phyloP scores from a whole-genome alignment of 1,284 basidiomycete species.

The Tilletia caries region DNA sequence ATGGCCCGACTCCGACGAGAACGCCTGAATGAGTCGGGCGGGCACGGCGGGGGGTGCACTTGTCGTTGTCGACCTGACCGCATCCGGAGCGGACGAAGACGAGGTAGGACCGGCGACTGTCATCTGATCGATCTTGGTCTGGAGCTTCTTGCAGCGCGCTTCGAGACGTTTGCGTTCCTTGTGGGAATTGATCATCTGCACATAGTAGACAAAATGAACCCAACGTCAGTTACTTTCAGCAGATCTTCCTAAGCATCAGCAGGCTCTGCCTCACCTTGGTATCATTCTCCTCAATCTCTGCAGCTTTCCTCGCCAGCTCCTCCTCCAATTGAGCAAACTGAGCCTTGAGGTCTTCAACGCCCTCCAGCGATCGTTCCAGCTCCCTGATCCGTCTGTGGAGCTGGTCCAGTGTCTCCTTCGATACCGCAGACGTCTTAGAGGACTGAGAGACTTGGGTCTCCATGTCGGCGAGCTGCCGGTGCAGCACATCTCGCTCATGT shows the following conservation, averaged over 20 bases:
- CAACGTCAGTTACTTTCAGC: not conserved
- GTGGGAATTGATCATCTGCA: not conserved
- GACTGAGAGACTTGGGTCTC: not conserved
- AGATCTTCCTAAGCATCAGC: not conserved
- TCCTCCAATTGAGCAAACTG: conserved; percentile 2
- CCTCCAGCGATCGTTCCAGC: not conserved
- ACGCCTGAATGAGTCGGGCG: too few relatives aligned
- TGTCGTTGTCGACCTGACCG: not conserved
- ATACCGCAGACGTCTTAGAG: not conserved
- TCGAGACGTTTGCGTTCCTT: conserved; percentile 10
- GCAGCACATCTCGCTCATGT: not conserved
- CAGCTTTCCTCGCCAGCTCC: not conserved
- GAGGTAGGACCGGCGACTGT: not conserved
- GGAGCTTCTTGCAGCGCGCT: conserved; percentile 1
- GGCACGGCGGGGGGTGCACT: too few relatives aligned
- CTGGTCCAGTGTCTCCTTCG: not conserved
- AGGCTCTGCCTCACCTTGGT: not conserved
- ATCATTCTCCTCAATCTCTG: conserved; percentile 9
- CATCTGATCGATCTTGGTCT: conserved; percentile 3
- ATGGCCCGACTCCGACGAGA: not conserved
- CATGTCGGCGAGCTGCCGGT: not conserved
- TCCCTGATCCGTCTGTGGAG: not conserved
- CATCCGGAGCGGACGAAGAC: not conserved
- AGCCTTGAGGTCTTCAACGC: not conserved
- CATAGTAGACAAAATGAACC: not conserved